phyloP scores from a whole-genome alignment of 2,329 filamentous ascomycete genomes.

The Penicillium corylophilum region DNA sequence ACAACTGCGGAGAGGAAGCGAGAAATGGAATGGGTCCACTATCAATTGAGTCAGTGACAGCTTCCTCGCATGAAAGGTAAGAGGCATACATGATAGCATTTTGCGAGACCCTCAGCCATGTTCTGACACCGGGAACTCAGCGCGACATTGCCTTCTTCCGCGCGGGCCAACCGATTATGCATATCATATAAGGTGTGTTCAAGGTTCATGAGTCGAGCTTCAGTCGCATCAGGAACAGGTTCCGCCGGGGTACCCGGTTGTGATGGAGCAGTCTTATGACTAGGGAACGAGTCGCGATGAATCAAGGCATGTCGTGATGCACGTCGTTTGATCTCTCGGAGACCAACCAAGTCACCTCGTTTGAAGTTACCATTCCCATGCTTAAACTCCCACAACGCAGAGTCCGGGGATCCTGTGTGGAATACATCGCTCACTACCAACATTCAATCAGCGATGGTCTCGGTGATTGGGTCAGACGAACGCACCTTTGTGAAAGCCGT shows the following conservation, averaged over 20 bases:
- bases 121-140: slow-evolving; percentile 79
- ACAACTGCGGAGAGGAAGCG: slow-evolving; percentile 71
- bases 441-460: background rate
- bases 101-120: slow-evolving; percentile 75
- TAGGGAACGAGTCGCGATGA: slow-evolving; percentile 83
- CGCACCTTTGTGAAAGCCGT: slow-evolving; percentile 96
- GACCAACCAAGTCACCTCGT: slow-evolving; percentile 82
- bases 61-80: slow-evolving; percentile 4
- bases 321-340: slow-evolving; percentile 92
- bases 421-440: slow-evolving; percentile 90
- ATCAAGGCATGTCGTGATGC: slow-evolving; percentile 91
- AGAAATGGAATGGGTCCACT: slow-evolving; percentile 84
- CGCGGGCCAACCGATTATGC: slow-evolving; percentile 70
- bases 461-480: slow-evolving; percentile 1
- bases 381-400: slow-evolving; percentile 97
- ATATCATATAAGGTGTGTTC: slow-evolving; percentile 84
- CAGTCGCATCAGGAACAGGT: slow-evolving; percentile 73
- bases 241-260: slow-evolving; percentile 85
- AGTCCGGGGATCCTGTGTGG: slow-evolving; percentile 89
- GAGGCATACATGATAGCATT: slow-evolving; percentile 63
- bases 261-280: slow-evolving; percentile 70
- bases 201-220: slow-evolving; percentile 70
- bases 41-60: slow-evolving; percentile 2
- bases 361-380: slow-evolving; percentile 98
- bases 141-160: slow-evolving; percentile 78